phyloP scores from a whole-genome alignment of 1,284 basidiomycete species.

The Hymenochaete sp. region DNA sequence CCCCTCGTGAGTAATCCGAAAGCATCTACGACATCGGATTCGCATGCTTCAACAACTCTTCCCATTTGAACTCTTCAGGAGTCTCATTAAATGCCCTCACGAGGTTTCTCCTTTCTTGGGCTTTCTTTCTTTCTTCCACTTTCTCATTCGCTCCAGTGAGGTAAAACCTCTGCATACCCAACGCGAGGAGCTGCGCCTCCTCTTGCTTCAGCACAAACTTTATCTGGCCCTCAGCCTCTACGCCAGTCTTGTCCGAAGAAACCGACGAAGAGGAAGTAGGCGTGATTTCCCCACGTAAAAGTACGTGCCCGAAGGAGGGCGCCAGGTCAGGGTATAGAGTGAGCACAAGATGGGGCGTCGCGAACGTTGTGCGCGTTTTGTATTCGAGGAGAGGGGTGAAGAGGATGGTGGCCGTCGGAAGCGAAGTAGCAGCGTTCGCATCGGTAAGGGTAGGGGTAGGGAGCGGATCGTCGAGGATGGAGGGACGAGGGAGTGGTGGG shows the following conservation, averaged over 20 bases:
- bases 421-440: conserved; percentile 21
- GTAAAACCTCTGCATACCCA: conserved; percentile 80
- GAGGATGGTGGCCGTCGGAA: conserved; percentile 65
- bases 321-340: conserved; percentile 91
- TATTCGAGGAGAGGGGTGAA: conserved; percentile 95
- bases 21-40: conserved; percentile 21
- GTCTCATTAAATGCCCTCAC: conserved; percentile 64
- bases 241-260: no score
- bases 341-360: conserved; percentile 85
- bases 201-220: conserved; percentile 63
- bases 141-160: conserved; percentile 32
- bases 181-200: conserved; percentile 74
- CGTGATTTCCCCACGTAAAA: conserved; percentile 90
- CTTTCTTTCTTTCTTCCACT: conserved; percentile 22
- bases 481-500: conserved; percentile 41
- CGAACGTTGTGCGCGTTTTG: conserved; percentile 80
- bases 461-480: conserved; percentile 34
- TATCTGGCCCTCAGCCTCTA: conserved; percentile 20
- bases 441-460: conserved; percentile 22
- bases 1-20: no score
- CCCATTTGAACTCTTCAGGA: conserved; percentile 67
- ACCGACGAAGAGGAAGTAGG: conserved; percentile 52
- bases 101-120: conserved; percentile 37
- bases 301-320: conserved; percentile 70
- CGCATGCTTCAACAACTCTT: conserved; percentile 52